Evolutionary conservation across 345 rosid species (phyloP).

Genomic region (Zanthoxylum bungeanum): DNA sequence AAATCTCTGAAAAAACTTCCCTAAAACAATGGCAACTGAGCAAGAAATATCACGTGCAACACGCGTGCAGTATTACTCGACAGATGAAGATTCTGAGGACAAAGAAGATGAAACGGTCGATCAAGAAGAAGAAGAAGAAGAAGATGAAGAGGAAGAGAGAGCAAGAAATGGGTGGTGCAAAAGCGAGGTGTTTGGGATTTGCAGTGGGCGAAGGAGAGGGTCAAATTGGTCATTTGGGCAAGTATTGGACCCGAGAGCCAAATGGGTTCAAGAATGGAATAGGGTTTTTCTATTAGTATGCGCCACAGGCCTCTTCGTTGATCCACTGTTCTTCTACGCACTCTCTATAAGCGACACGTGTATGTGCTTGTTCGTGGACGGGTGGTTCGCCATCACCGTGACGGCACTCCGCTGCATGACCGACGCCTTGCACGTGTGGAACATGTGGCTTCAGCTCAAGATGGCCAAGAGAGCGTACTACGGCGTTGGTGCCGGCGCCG

Average conservation of each 20-base stretch:
- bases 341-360: constrained; percentile 65
- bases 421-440: constrained; percentile 82
- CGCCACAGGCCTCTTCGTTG: constrained; percentile 82
- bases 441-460: constrained; percentile 78
- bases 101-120: constrained; percentile 14
- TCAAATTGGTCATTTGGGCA: constrained; percentile 46
- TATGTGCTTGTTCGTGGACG: constrained; percentile 82
- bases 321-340: constrained; percentile 90
- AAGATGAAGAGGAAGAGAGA: constrained; percentile 26
- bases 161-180: not conserved
- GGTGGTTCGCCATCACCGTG: constrained; percentile 93
- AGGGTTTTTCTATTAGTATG: constrained; percentile 72
- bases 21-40: constrained; percentile 30
- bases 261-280: constrained; percentile 92
- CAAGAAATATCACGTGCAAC: constrained; percentile 29
- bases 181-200: not conserved
- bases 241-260: constrained; percentile 79
- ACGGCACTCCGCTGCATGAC: constrained; percentile 91
- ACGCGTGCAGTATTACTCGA: constrained; percentile 35
- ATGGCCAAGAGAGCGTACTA: constrained; percentile 39
- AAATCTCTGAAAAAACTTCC: not conserved
- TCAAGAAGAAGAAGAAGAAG: constrained; percentile 13
- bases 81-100: constrained; percentile 30
- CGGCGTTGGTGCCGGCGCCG: constrained; percentile 4
- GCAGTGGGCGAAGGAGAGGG: constrained; percentile 27